Base-by-base conservation (phyloP, 768 basidiomycete genomes). In the Tulasnella sp. region DNA sequence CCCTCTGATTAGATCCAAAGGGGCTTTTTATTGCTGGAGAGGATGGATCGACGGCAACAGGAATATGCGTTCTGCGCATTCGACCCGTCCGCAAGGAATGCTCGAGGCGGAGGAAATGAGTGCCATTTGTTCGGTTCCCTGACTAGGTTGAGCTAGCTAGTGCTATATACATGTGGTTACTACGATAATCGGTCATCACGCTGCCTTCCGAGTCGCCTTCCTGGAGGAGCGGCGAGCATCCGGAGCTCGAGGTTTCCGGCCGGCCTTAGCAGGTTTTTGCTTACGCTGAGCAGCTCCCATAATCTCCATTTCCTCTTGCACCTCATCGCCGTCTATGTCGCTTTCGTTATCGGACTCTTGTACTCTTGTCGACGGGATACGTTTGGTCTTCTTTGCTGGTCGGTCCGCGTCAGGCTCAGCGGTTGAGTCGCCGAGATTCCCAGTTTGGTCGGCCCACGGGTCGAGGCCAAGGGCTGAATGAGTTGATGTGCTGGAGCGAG, bases 131-230 rank as follows among this genome's bases (percentile, higher is more conserved):
- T 7, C 28, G 60, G n/a, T 14, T 64, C n/a, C 14, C 60, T 58
- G 60, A 28, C 31, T 64, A 64, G 60, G 60, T 64, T 64, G 60
- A 64, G 60, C 60, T 64, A 64, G 60, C 60, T 42, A 42, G 7
- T 42, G 9, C 12, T 64, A 64, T n/a, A 12, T 28, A 64, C 60
- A 64, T 0, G 2, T 24, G 12, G 1, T 28, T 28, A 64, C 60
- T 28, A 64, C 11, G 28, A n/a, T 22, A 64, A 18, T 14, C 0
- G 16, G 48, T 18, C 60, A 5, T 64, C 12, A n/a, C 8, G 42
- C 1, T 42, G 42, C 24, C 60, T 64, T 28, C n/a, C n/a, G n/a
- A n/a, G n/a, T n/a, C 28, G 2, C 3, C 60, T 28, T 28, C n/a
- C 60, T 24, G 24, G 60, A 28, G 22, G 60, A 28, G 60, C 60